Evolutionary conservation across 352 stramenopile species (phyloP), one percentile per base, ranked within the genome.

Genomic region (Blastocystis sp.): DNA sequence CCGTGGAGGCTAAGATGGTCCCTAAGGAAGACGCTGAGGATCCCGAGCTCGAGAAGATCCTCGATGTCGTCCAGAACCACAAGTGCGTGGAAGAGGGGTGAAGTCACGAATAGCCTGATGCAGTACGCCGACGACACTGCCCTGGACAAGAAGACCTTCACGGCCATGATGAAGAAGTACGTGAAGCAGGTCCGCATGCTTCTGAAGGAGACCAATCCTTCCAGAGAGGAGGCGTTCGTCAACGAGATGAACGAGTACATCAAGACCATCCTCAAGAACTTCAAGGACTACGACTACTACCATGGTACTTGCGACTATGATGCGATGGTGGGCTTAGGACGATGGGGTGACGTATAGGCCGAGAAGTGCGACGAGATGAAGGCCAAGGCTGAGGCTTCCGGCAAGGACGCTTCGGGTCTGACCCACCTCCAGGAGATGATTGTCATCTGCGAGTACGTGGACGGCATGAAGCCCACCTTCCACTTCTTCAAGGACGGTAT

Each of bases 401-500:
- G 78, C 65, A 88, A 88, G 78, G 78, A 88, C 45, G 64, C 78
- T 62, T 76, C 78, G 9, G 45, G 40, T 66, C 64, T 88, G n/a
- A 78, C 38, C 45, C 78, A 88, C 38, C 78, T 79, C 34, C 78
- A 88, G 67, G 78, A 88, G 45, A 88, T 88, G 78, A 88, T 88
- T 60, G 78, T 88, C 38, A 70, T 88, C 53, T 88, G 78, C 62
- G 64, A 76, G 66, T 88, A 61, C 19, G 78, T 79, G 28, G 78
- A 88, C 56, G 78, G 78, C 65, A 43, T 88, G 41, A 88, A 88
- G 78, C 78, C 78, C 45, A 88, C 67, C 43, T 88, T 88, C 78
- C 78, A 88, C 67, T 88, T 88, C 78, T 88, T 88, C 78, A 88
- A 88, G 78, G 78, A 88, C 76, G 78, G 78, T 76, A 88, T 88